phyloP scores from a whole-genome alignment of 495 filamentous ascomycete genomes.

The Trichoderma virens region DNA sequence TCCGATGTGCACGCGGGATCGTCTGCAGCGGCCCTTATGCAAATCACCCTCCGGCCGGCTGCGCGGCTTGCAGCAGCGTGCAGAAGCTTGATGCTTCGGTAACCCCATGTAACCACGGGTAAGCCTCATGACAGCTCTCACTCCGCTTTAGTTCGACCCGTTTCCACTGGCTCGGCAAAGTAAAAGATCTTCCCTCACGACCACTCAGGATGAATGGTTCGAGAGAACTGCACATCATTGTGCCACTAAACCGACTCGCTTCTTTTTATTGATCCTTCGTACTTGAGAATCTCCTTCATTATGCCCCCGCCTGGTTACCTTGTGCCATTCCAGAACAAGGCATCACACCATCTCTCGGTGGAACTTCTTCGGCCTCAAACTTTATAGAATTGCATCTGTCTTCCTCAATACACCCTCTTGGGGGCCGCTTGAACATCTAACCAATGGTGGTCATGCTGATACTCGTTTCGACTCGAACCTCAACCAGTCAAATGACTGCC shows the following conservation, averaged over 20 bases:
- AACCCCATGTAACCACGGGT: conserved; percentile 1
- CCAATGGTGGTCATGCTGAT: background rate
- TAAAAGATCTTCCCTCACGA: background rate
- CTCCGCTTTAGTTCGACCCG: background rate
- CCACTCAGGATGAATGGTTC: background rate
- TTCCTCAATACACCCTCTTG: background rate
- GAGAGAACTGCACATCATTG: background rate
- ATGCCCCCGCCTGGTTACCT: background rate
- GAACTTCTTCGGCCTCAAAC: conserved; percentile 6
- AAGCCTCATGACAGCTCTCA: conserved; percentile 2
- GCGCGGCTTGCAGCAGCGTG: conserved; percentile 8
- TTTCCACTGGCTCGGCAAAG: background rate
- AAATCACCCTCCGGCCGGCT: conserved; percentile 1
- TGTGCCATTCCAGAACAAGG: conserved; percentile 2
- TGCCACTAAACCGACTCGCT: background rate
- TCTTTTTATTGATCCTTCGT: background rate
- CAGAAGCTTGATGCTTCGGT: background rate
- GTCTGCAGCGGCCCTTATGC: conserved; percentile 6
- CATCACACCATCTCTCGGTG: background rate
- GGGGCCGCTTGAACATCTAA: background rate
- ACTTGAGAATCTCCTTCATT: background rate
- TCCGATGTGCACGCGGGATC: conserved; percentile 5
- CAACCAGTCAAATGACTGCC: background rate
- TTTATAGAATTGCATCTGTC: background rate
- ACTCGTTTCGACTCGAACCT: background rate